phyloP scores from a whole-genome alignment of 2,329 filamentous ascomycete genomes.

The Colletotrichum filicis region DNA sequence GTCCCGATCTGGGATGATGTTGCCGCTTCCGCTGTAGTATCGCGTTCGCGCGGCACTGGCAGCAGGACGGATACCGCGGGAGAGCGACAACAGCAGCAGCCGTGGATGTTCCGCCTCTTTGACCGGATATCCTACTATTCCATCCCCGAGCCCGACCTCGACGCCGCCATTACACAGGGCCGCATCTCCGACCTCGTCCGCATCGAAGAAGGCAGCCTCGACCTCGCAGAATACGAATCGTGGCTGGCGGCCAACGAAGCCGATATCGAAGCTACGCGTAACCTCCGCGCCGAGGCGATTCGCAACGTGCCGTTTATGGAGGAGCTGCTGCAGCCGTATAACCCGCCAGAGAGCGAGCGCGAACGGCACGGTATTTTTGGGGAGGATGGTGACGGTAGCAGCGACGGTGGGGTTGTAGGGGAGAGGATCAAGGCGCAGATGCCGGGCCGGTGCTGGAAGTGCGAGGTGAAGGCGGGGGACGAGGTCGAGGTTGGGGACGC shows the following conservation, averaged over 20 bases:
- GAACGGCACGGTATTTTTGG: slow-evolving; percentile 4
- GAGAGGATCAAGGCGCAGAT: slow-evolving; percentile 44
- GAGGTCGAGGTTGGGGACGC: slow-evolving; percentile 42
- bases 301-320: slow-evolving; percentile 42
- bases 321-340: slow-evolving; percentile 42
- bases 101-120: slow-evolving; percentile 46
- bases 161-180: slow-evolving; percentile 34
- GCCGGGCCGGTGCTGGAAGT: slow-evolving; percentile 48
- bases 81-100: neutral
- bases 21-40: slow-evolving; percentile 10
- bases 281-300: slow-evolving; percentile 41
- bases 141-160: slow-evolving; percentile 42
- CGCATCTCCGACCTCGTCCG: slow-evolving; percentile 40
- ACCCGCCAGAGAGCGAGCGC: slow-evolving; percentile 31
- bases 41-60: neutral
- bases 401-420: slow-evolving; percentile 29
- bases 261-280: slow-evolving; percentile 38
- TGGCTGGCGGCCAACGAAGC: slow-evolving; percentile 44
- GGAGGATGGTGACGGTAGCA: neutral
- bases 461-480: slow-evolving; percentile 40
- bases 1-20: slow-evolving; percentile 46
- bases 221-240: slow-evolving; percentile 45
- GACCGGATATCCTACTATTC: slow-evolving; percentile 47
- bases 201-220: slow-evolving; percentile 41
- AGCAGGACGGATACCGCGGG: too few species aligned